phyloP scores from a whole-genome alignment of 1,139 yeast species.

The Saccharomyces hybrid region DNA sequence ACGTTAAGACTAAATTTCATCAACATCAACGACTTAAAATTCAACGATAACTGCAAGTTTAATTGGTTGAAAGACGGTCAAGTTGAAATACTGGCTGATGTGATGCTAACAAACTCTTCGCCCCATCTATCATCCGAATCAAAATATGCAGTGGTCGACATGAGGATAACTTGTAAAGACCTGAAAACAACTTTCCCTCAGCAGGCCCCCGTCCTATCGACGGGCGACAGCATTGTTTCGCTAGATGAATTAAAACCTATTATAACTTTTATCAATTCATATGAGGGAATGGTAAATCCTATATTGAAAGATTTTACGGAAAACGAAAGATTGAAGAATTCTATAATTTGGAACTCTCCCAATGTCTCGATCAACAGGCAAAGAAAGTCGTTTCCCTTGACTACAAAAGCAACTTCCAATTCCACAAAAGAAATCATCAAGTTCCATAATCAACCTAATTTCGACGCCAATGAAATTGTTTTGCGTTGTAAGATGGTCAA shows the following conservation, averaged over 20 bases:
- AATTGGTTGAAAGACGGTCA: conserved; percentile 68
- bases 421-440: too few species aligned
- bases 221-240: conserved; percentile 49
- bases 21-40: conserved; percentile 40
- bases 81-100: conserved; percentile 65
- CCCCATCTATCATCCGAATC: background rate
- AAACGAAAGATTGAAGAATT: background rate
- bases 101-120: conserved; percentile 46
- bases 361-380: too few species aligned
- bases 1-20: conserved; percentile 60
- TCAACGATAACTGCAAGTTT: conserved; percentile 34
- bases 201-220: conserved; percentile 45
- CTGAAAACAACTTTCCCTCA: conserved; percentile 52
- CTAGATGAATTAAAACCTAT: conserved; percentile 54
- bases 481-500: conserved; percentile 46
- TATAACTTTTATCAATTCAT: conserved; percentile 49
- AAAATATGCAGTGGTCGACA: conserved; percentile 58
- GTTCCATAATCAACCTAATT: too few species aligned
- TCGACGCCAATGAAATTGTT: conserved; percentile 32
- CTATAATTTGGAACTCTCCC: too few species aligned
- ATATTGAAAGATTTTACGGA: conserved; percentile 1
- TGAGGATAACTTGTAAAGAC: conserved; percentile 55
- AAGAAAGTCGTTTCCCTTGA: too few species aligned
- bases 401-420: too few species aligned
- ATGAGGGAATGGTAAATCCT: conserved; percentile 13